Conservation (phyloP, 2,329 filamentous ascomycete species). For the Aspergillus pseudoviridinutans region DNA sequence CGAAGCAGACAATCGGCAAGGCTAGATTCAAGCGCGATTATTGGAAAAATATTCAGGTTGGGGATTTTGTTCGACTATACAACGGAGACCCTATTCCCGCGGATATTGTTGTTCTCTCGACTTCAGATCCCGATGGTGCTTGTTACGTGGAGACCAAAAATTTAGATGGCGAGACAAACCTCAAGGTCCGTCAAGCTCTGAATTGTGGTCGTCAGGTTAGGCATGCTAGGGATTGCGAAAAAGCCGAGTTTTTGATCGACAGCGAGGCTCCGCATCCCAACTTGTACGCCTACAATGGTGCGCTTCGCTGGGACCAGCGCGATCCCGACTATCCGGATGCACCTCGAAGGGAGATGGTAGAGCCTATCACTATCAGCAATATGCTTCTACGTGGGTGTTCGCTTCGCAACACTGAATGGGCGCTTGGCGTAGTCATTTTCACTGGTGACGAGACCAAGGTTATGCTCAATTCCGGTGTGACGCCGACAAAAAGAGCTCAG, state of each 20-base stretch:
- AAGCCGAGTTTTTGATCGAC: slow-evolving; percentile 79
- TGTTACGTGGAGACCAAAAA: slow-evolving; percentile 99
- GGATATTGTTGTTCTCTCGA: slow-evolving; percentile 86
- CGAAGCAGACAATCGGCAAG: slow-evolving; percentile 60
- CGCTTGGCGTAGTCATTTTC: slow-evolving; percentile 86
- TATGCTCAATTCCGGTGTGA: slow-evolving; percentile 97
- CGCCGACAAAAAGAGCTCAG: slow-evolving; percentile 86
- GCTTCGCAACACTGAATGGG: slow-evolving; percentile 93
- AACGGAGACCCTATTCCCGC: slow-evolving; percentile 94
- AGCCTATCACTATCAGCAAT: slow-evolving; percentile 94
- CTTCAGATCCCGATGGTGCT: slow-evolving; percentile 86
- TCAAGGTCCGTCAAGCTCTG: slow-evolving; percentile 90
- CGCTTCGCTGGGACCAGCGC: slow-evolving; percentile 78
- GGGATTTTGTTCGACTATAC: slow-evolving; percentile 94
- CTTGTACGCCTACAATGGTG: slow-evolving; percentile 90
- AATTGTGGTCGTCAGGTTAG: slow-evolving; percentile 77
- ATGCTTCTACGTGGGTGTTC: slow-evolving; percentile 89
- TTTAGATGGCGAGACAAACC: slow-evolving; percentile 92
- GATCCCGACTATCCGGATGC: slow-evolving; percentile 60
- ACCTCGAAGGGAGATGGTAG: slow-evolving; percentile 72
- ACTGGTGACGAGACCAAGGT: slow-evolving; percentile 97
- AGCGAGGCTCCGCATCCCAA: slow-evolving; percentile 91
- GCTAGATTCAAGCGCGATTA: slow-evolving; percentile 87
- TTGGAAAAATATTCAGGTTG: slow-evolving; percentile 94
- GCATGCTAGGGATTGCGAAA: slow-evolving; percentile 89